Evolutionary conservation across 2,329 filamentous ascomycete genomes (phyloP), one percentile per base, ranked within the genome.

Genomic region (Tolypocladium amazonense): DNA sequence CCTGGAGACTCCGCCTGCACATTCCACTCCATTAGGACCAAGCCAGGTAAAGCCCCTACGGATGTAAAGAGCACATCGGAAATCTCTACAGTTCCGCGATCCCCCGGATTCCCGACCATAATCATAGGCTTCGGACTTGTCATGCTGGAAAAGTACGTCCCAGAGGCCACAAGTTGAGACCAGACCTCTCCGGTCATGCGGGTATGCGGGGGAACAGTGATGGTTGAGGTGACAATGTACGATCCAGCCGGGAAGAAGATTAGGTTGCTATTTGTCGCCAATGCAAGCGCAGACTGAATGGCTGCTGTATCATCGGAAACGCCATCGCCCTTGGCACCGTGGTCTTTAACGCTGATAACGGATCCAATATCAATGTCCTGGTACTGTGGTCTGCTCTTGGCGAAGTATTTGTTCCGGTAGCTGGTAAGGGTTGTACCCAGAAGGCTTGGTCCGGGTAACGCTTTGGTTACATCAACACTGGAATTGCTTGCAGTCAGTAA

Each of bases 11-110:
- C 73, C 45, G 85, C 87, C 30, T 84, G 85, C 54, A 96, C 78
- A 75, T 97, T 97, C 89, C 90, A 97, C 73, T 97, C 84, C 77
- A 97, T 86, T 71, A 97, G 82, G 68, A 96, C 90, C 25, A 91
- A 92, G 65, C 93, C 92, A 0, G 92, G 88, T 62, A 90, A 87
- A 4, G 92, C 79, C 4, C 92, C 93, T 66, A 86, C 82, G 38
- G 92, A 96, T 73, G 90, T 85, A 67, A 97, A 88, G 67, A 96
- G 86, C 61, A 96, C 75, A 69, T 97, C 93, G 53, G 86, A 88
- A 70, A 97, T 92, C 76, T 97, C 92, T 56, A 96, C 89, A 30
- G 81, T 80, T 63, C 92, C 93, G 55, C 81, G 79, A 64, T 95
- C 89, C 58, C 90, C 91, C 15, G 82, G 75, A 68, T 89, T 76